A percentile compares a stretch with the other conserved stretches of the same genome.
Evolutionary conservation across 495 filamentous ascomycete genomes (phyloP).

Genomic region (Corynascus novoguineensis): DNA sequence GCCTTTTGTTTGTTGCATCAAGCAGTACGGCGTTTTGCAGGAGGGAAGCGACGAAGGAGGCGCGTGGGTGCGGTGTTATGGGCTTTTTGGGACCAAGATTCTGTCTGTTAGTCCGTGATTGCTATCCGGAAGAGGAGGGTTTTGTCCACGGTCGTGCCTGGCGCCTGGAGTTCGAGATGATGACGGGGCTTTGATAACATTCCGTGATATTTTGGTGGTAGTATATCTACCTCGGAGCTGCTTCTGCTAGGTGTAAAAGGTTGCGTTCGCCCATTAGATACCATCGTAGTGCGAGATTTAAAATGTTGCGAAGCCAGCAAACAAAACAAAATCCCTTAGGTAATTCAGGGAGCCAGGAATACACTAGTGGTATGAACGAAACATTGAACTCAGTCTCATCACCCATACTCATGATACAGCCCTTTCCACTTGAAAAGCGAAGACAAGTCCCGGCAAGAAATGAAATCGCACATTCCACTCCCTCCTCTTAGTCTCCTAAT

Average conservation of each 20-base stretch:
- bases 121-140: background rate
- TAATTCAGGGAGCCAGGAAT: background rate
- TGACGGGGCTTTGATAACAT: too few species aligned
- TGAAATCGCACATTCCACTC: background rate
- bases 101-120: slow-evolving; percentile 4
- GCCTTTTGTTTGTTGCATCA: slow-evolving; percentile 57
- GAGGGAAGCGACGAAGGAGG: slow-evolving; percentile 30
- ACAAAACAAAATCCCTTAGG: background rate
- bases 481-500: slow-evolving; percentile 55
- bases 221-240: too few species aligned
- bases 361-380: background rate
- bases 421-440: background rate
- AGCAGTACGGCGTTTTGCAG: slow-evolving; percentile 53
- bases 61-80: slow-evolving; percentile 49
- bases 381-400: background rate
- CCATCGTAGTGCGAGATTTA: too few species aligned
- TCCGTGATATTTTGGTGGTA: too few species aligned
- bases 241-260: too few species aligned
- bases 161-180: background rate
- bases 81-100: slow-evolving; percentile 53
- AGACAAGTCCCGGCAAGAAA: background rate
- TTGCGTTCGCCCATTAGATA: too few species aligned
- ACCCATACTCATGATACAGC: background rate
- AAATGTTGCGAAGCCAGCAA: background rate
- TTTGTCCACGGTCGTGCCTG: background rate